Evolutionary conservation across 768 basidiomycete species (phyloP).

Genomic region (Rhizopogon rudus): DNA sequence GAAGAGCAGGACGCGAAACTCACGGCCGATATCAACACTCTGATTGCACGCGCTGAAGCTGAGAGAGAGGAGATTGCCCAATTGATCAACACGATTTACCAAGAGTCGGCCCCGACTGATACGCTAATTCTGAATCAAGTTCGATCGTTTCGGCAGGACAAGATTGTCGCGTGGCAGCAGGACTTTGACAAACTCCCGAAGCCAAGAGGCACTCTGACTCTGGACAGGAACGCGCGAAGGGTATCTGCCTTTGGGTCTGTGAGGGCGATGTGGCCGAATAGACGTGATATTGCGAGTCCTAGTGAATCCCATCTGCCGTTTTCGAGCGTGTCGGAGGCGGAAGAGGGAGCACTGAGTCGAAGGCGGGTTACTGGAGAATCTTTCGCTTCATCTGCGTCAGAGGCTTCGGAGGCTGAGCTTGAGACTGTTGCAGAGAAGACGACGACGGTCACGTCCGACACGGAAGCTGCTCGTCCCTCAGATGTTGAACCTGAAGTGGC

Average conservation of each 20-base stretch:
- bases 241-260: conserved; percentile 66
- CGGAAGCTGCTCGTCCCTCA: conserved; percentile 4
- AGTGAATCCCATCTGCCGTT: conserved; percentile 55
- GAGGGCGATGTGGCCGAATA: conserved; percentile 66
- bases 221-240: conserved; percentile 48
- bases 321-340: conserved; percentile 68
- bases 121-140: conserved; percentile 86
- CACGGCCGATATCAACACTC: conserved; percentile 53
- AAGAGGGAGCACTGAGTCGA: conserved; percentile 47
- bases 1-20: conserved; percentile 64
- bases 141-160: conserved; percentile 83
- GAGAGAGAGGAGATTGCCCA: conserved; percentile 70
- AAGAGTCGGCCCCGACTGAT: conserved; percentile 74
- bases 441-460: conserved; percentile 11
- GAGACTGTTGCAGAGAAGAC: conserved; percentile 19
- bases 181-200: conserved; percentile 87
- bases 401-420: conserved; percentile 62
- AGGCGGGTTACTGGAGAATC: conserved; percentile 51
- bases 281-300: conserved; percentile 48
- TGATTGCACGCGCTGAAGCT: conserved; percentile 69
- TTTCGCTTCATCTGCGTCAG: conserved; percentile 65
- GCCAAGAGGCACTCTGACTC: conserved; percentile 46
- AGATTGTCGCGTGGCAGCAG: conserved; percentile 94
- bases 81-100: conserved; percentile 76
- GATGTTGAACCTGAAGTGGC: conserved; percentile 6